Evolutionary conservation across 1,284 basidiomycete species (phyloP), one percentile per base, ranked within the genome.

Genomic region (Cryptococcus sp.): DNA sequence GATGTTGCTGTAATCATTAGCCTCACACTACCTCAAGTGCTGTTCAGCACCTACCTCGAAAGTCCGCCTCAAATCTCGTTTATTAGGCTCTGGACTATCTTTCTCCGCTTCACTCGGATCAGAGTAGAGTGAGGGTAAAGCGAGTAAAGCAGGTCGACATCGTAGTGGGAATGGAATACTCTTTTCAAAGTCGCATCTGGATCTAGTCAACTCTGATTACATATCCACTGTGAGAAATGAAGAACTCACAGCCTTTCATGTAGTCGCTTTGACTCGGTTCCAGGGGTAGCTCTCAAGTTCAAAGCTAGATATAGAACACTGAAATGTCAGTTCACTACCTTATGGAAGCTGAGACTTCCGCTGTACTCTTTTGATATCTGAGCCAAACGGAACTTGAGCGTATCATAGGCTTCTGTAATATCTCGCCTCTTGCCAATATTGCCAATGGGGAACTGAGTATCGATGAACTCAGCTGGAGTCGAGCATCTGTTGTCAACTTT

Each of bases 161-260:
- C 65, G 61, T 5, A 71, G 55, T 34, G 55, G 46, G 50, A 55
- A 66, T 4, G 67, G 65, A 2, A 71, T 64, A 13, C 58, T 51
- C 3, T 59, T 54, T 52, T 71, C 68, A 42, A 70, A 70, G 0
- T 53, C 50, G 36, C 23, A 11, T 43, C 46, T 54, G 31, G 38
- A 41, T 41, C 38, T 41, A 10, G n/a, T 10, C 38, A 41, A 41
- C 30, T 50, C 47, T 38, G 49, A 13, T 31, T 23, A 13, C 14
- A 13, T 10, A 10, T 14, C 3, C 36, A 11, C 13, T 33, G 11
- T 5, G 38, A 14, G 6, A 4, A 35, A 5, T 23, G 43, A 15
- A 23, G 7, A 10, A 56, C 56, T 46, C 30, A 58, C 59, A 58
- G 46, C 7, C 44, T 51, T 7, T 56, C 46, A 32, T 58, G 55